These are phyloP conservation scores for Botryotinia calthae DNA, from an alignment of 2,329 filamentous ascomycete species.

Conservation along the genomic window DNA sequence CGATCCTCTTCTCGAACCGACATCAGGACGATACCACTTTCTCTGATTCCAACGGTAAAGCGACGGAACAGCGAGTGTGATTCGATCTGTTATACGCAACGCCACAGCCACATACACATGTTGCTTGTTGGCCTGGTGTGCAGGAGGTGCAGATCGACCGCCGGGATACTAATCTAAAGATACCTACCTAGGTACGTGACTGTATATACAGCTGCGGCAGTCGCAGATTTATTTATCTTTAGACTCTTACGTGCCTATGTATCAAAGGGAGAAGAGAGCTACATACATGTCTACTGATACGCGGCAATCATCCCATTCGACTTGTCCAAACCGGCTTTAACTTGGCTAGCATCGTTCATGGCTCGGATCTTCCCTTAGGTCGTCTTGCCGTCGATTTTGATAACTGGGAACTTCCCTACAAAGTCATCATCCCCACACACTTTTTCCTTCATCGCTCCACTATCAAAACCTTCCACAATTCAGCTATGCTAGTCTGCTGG, in stretches of 20 bases:
- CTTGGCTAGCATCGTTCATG: not conserved
- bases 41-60: not conserved
- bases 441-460: constrained; percentile 16
- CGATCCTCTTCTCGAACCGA: not conserved
- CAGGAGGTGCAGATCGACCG: not conserved
- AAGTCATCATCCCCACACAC: constrained; percentile 18
- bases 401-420: constrained; percentile 11
- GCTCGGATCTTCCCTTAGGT: constrained; percentile 13
- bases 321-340: not conserved
- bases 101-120: constrained; percentile 2
- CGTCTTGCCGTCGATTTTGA: not conserved
- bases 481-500: constrained; percentile 14
- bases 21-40: not conserved
- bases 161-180: not conserved
- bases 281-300: not conserved
- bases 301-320: not conserved
- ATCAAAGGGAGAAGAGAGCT: not conserved
- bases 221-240: not conserved
- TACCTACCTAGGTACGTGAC: not conserved
- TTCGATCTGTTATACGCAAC: constrained; percentile 5
- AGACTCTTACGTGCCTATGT: not conserved
- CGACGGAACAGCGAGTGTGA: not conserved
- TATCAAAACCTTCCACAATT: constrained; percentile 1
- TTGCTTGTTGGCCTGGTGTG: not conserved
- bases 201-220: not conserved